These are phyloP conservation scores for Coemansia sp. DNA, from an alignment of 192 early-diverging fungal species.

Conservation along the genomic window DNA sequence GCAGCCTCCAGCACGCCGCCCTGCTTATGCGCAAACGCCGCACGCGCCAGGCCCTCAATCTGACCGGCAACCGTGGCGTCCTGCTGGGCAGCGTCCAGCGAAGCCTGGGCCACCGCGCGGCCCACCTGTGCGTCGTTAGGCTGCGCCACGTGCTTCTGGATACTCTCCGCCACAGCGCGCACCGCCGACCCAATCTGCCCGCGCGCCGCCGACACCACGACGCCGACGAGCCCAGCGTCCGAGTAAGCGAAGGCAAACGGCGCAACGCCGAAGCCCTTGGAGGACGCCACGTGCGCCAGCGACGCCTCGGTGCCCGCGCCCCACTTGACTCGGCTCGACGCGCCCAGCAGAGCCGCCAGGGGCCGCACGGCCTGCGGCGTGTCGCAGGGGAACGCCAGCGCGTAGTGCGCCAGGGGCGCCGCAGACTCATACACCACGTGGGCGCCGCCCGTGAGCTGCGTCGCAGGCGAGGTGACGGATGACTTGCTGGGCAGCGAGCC, in stretches of 20 bases:
- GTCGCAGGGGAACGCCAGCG: conserved; percentile 88
- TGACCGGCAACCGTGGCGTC: conserved; percentile 23
- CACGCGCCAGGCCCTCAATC: conserved; percentile 16
- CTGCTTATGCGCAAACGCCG: too few species aligned
- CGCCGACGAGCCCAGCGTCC: conserved; percentile 88
- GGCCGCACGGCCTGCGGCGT: too few species aligned
- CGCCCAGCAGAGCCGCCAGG: conserved; percentile 61
- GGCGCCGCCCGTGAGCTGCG: conserved; percentile 85
- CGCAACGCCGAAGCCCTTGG: conserved; percentile 57
- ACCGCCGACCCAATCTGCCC: conserved; percentile 62
- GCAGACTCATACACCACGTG: conserved; percentile 67
- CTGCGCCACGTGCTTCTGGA: conserved; percentile 59
- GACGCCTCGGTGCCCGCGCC: conserved; percentile 58
- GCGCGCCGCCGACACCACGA: conserved; percentile 62
- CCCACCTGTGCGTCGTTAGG: conserved; percentile 55
- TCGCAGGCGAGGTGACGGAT: too few species aligned
- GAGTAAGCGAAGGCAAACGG: conserved; percentile 87
- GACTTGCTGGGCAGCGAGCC: conserved; percentile 43
- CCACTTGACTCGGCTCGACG: conserved; percentile 63
- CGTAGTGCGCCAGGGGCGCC: conserved; percentile 60
- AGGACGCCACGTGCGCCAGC: conserved; percentile 62
- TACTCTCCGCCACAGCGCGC: conserved; percentile 56
- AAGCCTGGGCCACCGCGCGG: conserved; percentile 57
- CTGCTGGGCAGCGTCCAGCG: conserved; percentile 26
- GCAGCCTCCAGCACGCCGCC: too few species aligned